Conservation (phyloP, 1,284 basidiomycete species). For the Ustilago esculenta region DNA sequence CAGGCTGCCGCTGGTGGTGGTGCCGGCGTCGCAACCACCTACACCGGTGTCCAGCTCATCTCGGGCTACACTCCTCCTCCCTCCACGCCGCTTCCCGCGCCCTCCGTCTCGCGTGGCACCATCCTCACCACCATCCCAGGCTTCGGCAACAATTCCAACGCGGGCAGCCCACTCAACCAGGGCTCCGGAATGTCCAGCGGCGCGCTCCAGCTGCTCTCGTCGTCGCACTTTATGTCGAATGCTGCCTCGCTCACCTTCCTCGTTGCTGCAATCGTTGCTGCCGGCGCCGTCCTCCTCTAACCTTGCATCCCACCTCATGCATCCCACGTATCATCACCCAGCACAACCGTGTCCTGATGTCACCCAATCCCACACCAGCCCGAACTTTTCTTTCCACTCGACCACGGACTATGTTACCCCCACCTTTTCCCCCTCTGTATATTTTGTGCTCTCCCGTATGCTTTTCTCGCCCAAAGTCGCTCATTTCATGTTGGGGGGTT, state of each 20-base stretch:
- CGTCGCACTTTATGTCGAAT: slow-evolving; percentile 18
- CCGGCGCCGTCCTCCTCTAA: slow-evolving; percentile 26
- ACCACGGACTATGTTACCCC: slow-evolving; percentile 17
- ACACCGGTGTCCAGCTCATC: slow-evolving; percentile 50
- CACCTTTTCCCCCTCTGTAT: slow-evolving; percentile 3
- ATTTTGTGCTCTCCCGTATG: slow-evolving; percentile 4
- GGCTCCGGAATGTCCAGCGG: slow-evolving; percentile 27
- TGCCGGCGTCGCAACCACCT: slow-evolving; percentile 43
- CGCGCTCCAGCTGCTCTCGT: slow-evolving; percentile 25
- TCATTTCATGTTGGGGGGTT: too few species aligned
- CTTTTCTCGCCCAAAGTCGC: background rate
- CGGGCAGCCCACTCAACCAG: slow-evolving; percentile 16
- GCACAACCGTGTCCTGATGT: too few species aligned
- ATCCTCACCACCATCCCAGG: slow-evolving; percentile 51
- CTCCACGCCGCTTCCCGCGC: slow-evolving; percentile 17
- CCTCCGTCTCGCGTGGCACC: slow-evolving; percentile 42
- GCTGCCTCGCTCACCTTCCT: slow-evolving; percentile 17
- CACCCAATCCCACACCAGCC: too few species aligned
- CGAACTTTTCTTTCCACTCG: background rate
- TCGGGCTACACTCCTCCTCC: slow-evolving; percentile 54
- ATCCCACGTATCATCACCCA: too few species aligned
- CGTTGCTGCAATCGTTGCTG: slow-evolving; percentile 24
- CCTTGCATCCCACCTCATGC: too few species aligned
- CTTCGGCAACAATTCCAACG: slow-evolving; percentile 39
- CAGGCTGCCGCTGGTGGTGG: slow-evolving; percentile 57